Conservation (phyloP, 2,329 filamentous ascomycete species). For the Phyllosticta citribraziliensis region DNA sequence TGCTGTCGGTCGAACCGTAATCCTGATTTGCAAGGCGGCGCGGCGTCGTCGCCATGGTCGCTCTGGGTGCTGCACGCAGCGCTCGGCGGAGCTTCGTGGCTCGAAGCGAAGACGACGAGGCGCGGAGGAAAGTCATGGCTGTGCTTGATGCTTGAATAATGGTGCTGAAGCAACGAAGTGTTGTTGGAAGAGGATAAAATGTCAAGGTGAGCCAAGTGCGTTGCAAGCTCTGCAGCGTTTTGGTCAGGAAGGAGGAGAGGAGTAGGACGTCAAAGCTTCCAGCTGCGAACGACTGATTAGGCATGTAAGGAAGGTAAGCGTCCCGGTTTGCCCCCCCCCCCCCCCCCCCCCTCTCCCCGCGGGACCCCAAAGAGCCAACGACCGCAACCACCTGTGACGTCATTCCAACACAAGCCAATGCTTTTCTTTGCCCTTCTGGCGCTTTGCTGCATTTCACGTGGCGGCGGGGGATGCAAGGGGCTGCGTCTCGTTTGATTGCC, state of each 20-base stretch:
- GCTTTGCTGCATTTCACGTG: background rate
- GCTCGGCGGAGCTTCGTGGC: background rate
- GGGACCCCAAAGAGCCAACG: background rate
- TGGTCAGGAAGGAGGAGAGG: no score
- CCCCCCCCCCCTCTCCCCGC: no score
- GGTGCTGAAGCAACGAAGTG: no score
- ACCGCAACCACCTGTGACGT: background rate
- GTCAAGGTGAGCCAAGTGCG: no score
- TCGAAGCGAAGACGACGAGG: constrained; percentile 19
- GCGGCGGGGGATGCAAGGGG: background rate
- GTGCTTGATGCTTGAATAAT: background rate
- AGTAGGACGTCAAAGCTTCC: no score
- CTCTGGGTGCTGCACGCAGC: constrained; percentile 19
- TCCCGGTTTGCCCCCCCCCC: no score
- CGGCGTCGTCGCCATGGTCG: constrained; percentile 17
- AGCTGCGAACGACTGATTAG: no score
- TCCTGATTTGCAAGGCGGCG: constrained; percentile 27
- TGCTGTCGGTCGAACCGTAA: constrained; percentile 34
- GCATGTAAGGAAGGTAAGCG: no score
- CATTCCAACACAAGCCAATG: background rate
- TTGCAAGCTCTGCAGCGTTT: no score
- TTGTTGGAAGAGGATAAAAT: background rate
- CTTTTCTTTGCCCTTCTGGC: background rate
- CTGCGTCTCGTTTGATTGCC: background rate
- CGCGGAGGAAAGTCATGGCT: constrained; percentile 24